Conservation (phyloP, 2,329 filamentous ascomycete genomes). For the Knufia petricola region DNA sequence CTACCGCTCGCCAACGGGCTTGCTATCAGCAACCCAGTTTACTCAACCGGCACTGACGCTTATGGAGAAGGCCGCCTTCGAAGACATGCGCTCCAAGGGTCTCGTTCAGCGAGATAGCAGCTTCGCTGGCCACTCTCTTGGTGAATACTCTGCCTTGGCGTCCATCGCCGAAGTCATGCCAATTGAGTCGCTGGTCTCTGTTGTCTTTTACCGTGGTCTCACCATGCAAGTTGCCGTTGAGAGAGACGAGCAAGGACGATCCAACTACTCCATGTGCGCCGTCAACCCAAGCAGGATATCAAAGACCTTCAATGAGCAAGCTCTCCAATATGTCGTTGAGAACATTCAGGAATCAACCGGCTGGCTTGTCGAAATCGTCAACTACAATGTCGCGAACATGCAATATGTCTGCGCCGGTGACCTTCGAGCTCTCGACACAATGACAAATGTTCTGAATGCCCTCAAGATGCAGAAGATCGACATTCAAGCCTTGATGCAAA, state of each 20-base stretch:
- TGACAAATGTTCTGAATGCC: conserved; percentile 80
- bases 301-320: conserved; percentile 97
- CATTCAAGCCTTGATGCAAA: conserved; percentile 84
- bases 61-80: conserved; percentile 99
- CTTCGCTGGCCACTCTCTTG: conserved; percentile 94
- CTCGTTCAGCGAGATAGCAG: conserved; percentile 92
- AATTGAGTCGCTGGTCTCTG: conserved; percentile 96
- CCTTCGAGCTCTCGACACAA: conserved; percentile 54
- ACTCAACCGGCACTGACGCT: conserved; percentile 93
- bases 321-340: conserved; percentile 90
- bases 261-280: conserved; percentile 98
- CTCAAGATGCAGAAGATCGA: conserved; percentile 96
- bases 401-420: conserved; percentile 61
- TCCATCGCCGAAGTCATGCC: conserved; percentile 97
- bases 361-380: conserved; percentile 98
- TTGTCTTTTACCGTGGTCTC: conserved; percentile 96
- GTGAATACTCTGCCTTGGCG: conserved; percentile 94
- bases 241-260: conserved; percentile 82
- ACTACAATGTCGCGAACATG: conserved; percentile 70
- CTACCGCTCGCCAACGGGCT: conserved; percentile 86
- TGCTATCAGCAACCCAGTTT: conserved; percentile 95
- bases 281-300: conserved; percentile 97
- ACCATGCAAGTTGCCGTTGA: conserved; percentile 99
- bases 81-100: conserved; percentile 97
- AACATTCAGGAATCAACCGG: conserved; percentile 88